Conservation (phyloP, 2,329 filamentous ascomycete genomes). For the Bipolaris victoriae region DNA sequence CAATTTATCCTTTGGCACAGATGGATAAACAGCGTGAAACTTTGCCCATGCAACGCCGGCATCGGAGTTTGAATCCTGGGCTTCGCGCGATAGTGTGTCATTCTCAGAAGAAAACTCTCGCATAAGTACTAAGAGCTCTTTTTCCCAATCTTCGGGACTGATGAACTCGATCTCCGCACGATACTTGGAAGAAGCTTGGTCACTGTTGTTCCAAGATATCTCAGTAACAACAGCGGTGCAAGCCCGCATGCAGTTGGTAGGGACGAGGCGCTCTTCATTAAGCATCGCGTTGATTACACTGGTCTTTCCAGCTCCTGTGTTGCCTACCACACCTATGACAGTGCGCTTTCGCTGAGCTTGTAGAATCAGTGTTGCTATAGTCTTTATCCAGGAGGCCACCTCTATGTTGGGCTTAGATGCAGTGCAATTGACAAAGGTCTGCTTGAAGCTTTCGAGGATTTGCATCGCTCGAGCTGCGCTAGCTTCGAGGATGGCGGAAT, state of each 20-base stretch:
- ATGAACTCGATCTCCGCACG: constrained; percentile 66
- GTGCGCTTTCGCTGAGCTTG: constrained; percentile 51
- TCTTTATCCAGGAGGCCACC: constrained; percentile 49
- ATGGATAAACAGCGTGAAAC: constrained; percentile 58
- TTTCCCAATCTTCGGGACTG: constrained; percentile 57
- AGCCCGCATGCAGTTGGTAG: constrained; percentile 65
- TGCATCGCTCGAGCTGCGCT: constrained; percentile 49
- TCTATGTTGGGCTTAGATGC: constrained; percentile 26
- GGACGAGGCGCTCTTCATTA: constrained; percentile 64
- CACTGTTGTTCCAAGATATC: constrained; percentile 61
- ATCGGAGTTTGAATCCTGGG: constrained; percentile 54
- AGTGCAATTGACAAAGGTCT: constrained; percentile 34
- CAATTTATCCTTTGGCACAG: constrained; percentile 51
- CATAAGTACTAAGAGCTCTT: constrained; percentile 58
- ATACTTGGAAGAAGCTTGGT: constrained; percentile 53
- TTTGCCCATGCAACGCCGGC: constrained; percentile 59
- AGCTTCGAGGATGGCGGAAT: constrained; percentile 48
- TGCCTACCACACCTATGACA: constrained; percentile 66
- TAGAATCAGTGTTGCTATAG: constrained; percentile 52
- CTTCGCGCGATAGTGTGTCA: constrained; percentile 49
- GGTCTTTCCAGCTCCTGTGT: constrained; percentile 67
- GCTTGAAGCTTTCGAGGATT: constrained; percentile 45
- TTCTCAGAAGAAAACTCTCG: constrained; percentile 55
- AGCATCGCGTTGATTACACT: constrained; percentile 68
- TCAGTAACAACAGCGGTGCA: constrained; percentile 69